These are phyloP conservation scores for Polyporus arcularius DNA, from an alignment of 768 basidiomycete species.

Conservation along the genomic window DNA sequence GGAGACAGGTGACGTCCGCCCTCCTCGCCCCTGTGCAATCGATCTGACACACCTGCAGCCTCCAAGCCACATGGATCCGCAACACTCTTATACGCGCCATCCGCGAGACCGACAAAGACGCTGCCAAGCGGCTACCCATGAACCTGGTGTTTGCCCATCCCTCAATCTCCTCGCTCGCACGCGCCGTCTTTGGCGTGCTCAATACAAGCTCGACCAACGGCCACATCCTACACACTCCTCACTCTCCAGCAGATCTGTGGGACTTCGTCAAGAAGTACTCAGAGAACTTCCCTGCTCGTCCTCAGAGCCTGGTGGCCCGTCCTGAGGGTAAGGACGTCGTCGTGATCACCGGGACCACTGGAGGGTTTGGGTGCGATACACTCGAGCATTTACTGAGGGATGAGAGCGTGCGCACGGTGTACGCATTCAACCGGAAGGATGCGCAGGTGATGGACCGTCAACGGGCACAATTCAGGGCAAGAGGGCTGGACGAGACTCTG, in stretches of 20 bases:
- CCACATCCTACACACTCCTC: conserved; percentile 16
- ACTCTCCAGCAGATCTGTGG: conserved; percentile 4
- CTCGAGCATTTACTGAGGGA: conserved; percentile 26
- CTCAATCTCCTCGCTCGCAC: conserved; percentile 34
- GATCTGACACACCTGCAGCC: conserved; percentile 12
- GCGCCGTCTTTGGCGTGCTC: conserved; percentile 10
- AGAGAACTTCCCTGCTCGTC: conserved; percentile 3
- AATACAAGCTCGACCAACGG: neutral
- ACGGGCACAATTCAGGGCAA: conserved; percentile 26
- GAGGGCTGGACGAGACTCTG: conserved; percentile 33
- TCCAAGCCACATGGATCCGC: conserved; percentile 37
- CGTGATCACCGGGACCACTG: conserved; percentile 37
- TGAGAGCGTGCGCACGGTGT: conserved; percentile 23
- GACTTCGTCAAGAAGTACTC: conserved; percentile 12
- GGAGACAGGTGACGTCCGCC: conserved; percentile 37
- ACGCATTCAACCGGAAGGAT: conserved; percentile 28
- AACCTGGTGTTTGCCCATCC: conserved; percentile 42
- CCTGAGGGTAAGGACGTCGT: conserved; percentile 24
- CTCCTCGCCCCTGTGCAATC: neutral
- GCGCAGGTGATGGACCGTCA: conserved; percentile 29
- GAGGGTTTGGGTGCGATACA: conserved; percentile 32
- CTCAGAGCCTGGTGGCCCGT: neutral
- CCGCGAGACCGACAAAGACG: conserved; percentile 20
- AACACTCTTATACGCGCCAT: conserved; percentile 34
- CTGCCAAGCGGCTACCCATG: conserved; percentile 26